A percentile compares a stretch with the other conserved stretches of the same genome.
Conservation (phyloP, 441 rosid genomes). For the Brassica hybrid region DNA sequence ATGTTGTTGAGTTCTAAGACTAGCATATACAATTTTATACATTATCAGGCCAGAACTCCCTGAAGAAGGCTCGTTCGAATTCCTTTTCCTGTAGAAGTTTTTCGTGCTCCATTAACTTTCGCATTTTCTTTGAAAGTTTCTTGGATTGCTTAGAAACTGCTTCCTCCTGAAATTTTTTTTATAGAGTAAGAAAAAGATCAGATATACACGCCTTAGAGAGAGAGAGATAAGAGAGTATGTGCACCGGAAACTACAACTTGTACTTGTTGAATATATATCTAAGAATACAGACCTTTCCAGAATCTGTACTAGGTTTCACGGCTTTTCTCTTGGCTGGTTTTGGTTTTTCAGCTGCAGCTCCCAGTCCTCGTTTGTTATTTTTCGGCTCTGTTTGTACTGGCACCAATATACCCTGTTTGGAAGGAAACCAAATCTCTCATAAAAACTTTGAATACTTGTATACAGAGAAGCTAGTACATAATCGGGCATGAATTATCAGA, state of each 20-base stretch:
- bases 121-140: slow-evolving; percentile 64
- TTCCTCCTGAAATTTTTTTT: slow-evolving; percentile 51
- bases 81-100: slow-evolving; percentile 67
- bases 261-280: no score
- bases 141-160: slow-evolving; percentile 51
- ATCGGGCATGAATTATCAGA: background rate
- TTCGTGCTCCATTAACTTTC: slow-evolving; percentile 73
- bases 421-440: background rate
- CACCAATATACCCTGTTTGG: slow-evolving; percentile 76
- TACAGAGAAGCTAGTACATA: background rate
- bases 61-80: slow-evolving; percentile 75
- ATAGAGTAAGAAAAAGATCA: background rate
- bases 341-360: slow-evolving; percentile 61
- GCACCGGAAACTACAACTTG: no score
- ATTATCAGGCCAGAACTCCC: slow-evolving; percentile 97
- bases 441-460: background rate
- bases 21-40: slow-evolving; percentile 42
- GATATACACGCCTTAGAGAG: no score
- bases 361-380: slow-evolving; percentile 79
- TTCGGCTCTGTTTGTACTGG: slow-evolving; percentile 65
- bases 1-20: background rate
- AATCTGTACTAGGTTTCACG: slow-evolving; percentile 32
- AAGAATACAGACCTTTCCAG: slow-evolving; percentile 15
- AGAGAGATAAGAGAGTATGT: no score
- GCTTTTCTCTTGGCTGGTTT: slow-evolving; percentile 48